Evolutionary conservation across 805 yeast genomes (phyloP), one percentile per base, ranked within the genome.

Genomic region (Komagataella pseudopastoris): DNA sequence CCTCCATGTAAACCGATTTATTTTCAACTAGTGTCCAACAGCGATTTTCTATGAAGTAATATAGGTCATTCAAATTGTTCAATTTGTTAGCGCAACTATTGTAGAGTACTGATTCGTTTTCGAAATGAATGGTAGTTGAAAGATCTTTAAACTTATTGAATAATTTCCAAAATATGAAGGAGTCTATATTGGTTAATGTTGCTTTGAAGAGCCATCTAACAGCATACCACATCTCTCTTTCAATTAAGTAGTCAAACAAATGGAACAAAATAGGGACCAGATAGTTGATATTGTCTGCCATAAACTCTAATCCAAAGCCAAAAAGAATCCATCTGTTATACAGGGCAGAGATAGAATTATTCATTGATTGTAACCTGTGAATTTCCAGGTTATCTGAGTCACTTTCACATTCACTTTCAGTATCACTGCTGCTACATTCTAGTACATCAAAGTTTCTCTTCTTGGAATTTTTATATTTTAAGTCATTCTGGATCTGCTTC

Each of bases 251-350:
- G 8, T 47, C n/a, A 46, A 52, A 24, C n/a, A 53, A 6, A 20
- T 49, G 45, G 2, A 51, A 52, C 16, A 53, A 45, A n/a, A 53
- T 45, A 10, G 51, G 52, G 10, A 49, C 45, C 43, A 53, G 47
- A 10, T 36, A 16, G 39, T 45, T 22, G 47, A 48, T 23, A 46
- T 49, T 43, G 12, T 44, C 23, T 14, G 30, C 48, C 6, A 53
- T 50, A 14, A 52, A 16, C n/a, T 44, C 47, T 6, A 53, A 10
- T 3, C 53, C 48, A 16, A 51, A 52, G 16, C 56, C 54, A n/a
- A 53, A 39, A 3, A 50, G 39, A 8, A 53, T 39, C 45, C 46
- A 50, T 30, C 46, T 50, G 14, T 48, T 50, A 20, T 48, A 22
- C 8, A 50, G 14, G 20, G 49, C 39, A 30, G 39, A 30, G 10